Conservation (phyloP, 805 yeast species). For the Nakazawaea peltata region DNA sequence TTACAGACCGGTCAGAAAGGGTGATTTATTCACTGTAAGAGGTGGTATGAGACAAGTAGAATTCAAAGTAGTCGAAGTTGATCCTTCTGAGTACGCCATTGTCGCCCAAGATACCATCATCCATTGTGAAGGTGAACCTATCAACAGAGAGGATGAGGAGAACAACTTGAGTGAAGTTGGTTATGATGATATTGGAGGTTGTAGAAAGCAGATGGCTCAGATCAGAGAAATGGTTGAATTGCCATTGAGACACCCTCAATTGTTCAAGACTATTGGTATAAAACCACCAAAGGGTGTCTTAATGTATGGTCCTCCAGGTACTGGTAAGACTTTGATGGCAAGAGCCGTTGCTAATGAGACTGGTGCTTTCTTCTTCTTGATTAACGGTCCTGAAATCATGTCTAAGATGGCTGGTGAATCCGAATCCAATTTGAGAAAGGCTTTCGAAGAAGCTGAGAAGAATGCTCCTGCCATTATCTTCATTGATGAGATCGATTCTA, state of each 20-base stretch:
- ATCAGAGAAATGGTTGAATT: slow-evolving; percentile 97
- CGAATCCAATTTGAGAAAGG: slow-evolving; percentile 93
- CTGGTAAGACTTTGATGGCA: slow-evolving; percentile 99
- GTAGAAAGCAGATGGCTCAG: slow-evolving; percentile 99
- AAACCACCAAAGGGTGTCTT: slow-evolving; percentile 98
- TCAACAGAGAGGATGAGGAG: slow-evolving; percentile 96
- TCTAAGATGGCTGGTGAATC: slow-evolving; percentile 99
- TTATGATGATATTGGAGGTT: slow-evolving; percentile 98
- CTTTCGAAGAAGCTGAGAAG: slow-evolving; percentile 98
- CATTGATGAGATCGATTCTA: slow-evolving; percentile 97
- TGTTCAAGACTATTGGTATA: slow-evolving; percentile 96
- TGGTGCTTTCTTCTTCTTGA: slow-evolving; percentile 96
- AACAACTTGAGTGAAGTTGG: slow-evolving; percentile 95
- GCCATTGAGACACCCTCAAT: slow-evolving; percentile 97
- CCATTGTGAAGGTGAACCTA: slow-evolving; percentile 99
- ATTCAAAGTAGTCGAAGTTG: slow-evolving; percentile 96
- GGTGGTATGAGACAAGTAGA: slow-evolving; percentile 99
- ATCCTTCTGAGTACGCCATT: slow-evolving; percentile 94
- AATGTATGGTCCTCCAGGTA: slow-evolving; percentile 99
- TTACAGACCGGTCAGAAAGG: slow-evolving; percentile 96
- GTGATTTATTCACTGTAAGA: slow-evolving; percentile 91
- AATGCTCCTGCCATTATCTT: slow-evolving; percentile 96
- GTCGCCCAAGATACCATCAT: slow-evolving; percentile 98
- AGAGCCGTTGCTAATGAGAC: slow-evolving; percentile 99
- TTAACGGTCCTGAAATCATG: slow-evolving; percentile 99